A percentile compares a stretch with the other conserved stretches of the same genome.
Evolutionary conservation across 768 basidiomycete genomes (phyloP).

Genomic region (Leccinum broughii): DNA sequence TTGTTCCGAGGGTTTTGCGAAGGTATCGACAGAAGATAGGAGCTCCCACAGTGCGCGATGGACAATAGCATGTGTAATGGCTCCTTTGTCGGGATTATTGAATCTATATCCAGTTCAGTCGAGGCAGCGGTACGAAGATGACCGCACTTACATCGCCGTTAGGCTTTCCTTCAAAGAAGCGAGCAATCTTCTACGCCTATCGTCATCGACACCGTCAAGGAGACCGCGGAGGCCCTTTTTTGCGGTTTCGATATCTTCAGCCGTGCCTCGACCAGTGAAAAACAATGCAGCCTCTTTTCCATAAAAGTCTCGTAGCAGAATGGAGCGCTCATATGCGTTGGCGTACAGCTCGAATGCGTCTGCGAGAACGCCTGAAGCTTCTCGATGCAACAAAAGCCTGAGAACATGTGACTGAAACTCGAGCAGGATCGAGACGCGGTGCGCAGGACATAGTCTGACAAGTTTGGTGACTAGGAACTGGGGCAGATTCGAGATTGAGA

Average conservation of each 20-base stretch:
- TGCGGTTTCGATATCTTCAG: constrained; percentile 60
- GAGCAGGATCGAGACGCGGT: constrained; percentile 71
- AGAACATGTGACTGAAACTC: constrained; percentile 80
- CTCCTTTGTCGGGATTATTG: constrained; percentile 89
- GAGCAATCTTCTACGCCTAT: constrained; percentile 67
- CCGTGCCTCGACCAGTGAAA: constrained; percentile 51
- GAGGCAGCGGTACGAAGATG: background rate
- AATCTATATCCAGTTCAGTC: constrained; percentile 51
- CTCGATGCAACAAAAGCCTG: constrained; percentile 78
- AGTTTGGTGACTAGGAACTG: constrained; percentile 84
- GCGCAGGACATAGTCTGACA: constrained; percentile 69
- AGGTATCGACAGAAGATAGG: constrained; percentile 55
- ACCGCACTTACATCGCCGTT: constrained; percentile 60
- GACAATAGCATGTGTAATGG: constrained; percentile 82
- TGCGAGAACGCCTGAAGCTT: constrained; percentile 80
- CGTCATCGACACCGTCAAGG: constrained; percentile 61
- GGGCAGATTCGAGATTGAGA: background rate
- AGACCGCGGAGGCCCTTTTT: constrained; percentile 70
- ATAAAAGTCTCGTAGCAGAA: constrained; percentile 85
- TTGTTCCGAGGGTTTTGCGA: constrained; percentile 61
- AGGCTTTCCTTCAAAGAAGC: constrained; percentile 72
- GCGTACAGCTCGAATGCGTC: constrained; percentile 88
- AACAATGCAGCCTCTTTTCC: constrained; percentile 86
- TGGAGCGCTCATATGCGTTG: constrained; percentile 79
- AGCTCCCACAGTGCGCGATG: constrained; percentile 90